phyloP scores from a whole-genome alignment of 2,329 filamentous ascomycete genomes.

The Aspergillus puulaauensis region DNA sequence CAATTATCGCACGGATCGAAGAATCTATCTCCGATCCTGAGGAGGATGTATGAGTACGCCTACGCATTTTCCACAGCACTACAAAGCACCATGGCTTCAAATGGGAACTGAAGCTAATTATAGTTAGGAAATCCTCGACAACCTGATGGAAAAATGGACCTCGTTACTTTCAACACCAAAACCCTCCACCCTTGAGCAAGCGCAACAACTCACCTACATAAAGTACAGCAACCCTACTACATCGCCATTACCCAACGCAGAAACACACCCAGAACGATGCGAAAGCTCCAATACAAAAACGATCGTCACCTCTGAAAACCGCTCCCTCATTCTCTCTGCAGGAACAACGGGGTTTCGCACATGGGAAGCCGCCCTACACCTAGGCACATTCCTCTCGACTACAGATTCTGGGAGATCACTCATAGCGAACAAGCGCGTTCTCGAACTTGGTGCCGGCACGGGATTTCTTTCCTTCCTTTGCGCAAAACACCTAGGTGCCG shows the following conservation, averaged over 20 bases:
- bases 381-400: conserved; percentile 59
- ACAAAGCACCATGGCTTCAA: not conserved
- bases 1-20: conserved; percentile 69
- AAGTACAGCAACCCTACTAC: conserved; percentile 59
- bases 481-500: conserved; percentile 56
- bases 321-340: conserved; percentile 55
- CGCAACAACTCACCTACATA: conserved; percentile 71
- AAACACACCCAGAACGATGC: not conserved
- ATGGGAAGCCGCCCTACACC: conserved; percentile 67
- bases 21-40: conserved; percentile 76
- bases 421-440: conserved; percentile 54
- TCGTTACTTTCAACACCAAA: conserved; percentile 63
- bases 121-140: conserved; percentile 75
- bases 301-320: conserved; percentile 52
- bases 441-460: conserved; percentile 68
- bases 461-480: conserved; percentile 66
- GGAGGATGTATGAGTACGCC: conserved; percentile 65
- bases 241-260: not conserved
- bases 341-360: conserved; percentile 67
- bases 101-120: not conserved
- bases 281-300: conserved; percentile 7
- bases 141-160: conserved; percentile 70
- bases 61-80: not conserved
- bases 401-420: conserved; percentile 44
- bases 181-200: conserved; percentile 63